Conservation (phyloP, 2,329 filamentous ascomycete genomes). For the Diplocarpon mali region DNA sequence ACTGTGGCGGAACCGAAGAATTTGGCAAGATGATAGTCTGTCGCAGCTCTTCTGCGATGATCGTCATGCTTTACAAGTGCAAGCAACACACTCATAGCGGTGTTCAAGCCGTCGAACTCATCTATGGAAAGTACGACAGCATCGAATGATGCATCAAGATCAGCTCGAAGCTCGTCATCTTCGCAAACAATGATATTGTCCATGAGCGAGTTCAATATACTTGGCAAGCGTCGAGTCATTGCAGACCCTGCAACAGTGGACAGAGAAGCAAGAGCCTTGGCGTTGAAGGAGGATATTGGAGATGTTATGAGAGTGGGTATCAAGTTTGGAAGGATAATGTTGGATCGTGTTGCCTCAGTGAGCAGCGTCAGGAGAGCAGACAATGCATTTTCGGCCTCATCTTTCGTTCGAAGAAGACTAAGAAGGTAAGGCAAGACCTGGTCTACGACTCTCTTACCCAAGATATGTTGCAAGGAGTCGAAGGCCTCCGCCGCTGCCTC, state of each 20-base stretch:
- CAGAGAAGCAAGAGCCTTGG: constrained; percentile 82
- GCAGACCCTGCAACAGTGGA: constrained; percentile 82
- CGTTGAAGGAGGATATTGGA: constrained; percentile 90
- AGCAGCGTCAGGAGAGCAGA: constrained; percentile 87
- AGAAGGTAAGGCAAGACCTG: constrained; percentile 90
- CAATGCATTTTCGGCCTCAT: constrained; percentile 82
- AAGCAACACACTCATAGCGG: constrained; percentile 87
- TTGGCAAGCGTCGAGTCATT: constrained; percentile 83
- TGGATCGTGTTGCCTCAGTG: constrained; percentile 85
- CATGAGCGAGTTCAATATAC: constrained; percentile 87
- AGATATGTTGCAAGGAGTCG: constrained; percentile 82
- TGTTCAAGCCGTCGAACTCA: constrained; percentile 91
- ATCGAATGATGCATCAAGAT: constrained; percentile 75
- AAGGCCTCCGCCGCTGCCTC: constrained; percentile 97
- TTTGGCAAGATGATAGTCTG: constrained; percentile 67
- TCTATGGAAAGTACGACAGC: constrained; percentile 87
- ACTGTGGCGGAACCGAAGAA: constrained; percentile 76
- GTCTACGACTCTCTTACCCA: constrained; percentile 90
- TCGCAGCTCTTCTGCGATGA: constrained; percentile 68
- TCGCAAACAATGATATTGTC: constrained; percentile 75
- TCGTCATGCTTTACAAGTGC: constrained; percentile 86
- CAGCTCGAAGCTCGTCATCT: constrained; percentile 60
- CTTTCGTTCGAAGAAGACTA: constrained; percentile 74
- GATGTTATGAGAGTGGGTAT: constrained; percentile 85
- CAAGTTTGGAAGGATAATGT: constrained; percentile 92